Conservation (phyloP, 345 rosid species). For the Noccaea bulbosa region DNA sequence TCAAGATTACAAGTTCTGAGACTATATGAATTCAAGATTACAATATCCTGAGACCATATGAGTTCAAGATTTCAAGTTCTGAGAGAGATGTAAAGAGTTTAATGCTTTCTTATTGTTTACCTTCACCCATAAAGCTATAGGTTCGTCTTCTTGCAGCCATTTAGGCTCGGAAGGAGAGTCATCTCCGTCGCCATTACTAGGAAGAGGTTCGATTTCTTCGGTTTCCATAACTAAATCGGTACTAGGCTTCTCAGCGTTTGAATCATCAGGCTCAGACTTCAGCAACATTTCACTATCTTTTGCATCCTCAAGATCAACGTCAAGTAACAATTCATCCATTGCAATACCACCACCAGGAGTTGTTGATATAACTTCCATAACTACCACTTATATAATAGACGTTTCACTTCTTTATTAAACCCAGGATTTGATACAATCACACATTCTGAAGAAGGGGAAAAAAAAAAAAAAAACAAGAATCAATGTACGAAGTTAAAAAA, state of each 20-base stretch:
- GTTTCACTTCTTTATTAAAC: slow-evolving; percentile 35
- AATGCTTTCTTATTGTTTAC: slow-evolving; percentile 42
- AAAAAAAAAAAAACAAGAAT: neutral
- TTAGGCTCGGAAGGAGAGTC: slow-evolving; percentile 64
- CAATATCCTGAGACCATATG: too few species aligned
- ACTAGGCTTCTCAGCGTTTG: slow-evolving; percentile 47
- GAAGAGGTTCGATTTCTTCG: slow-evolving; percentile 55
- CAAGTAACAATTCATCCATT: slow-evolving; percentile 46
- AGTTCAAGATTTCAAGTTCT: too few species aligned
- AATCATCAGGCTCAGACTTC: slow-evolving; percentile 54
- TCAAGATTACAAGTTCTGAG: too few species aligned
- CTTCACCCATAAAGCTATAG: slow-evolving; percentile 97
- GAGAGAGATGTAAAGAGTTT: too few species aligned
- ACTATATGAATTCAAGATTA: too few species aligned
- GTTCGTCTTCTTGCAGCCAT: slow-evolving; percentile 84
- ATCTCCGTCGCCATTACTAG: slow-evolving; percentile 58
- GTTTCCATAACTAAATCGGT: slow-evolving; percentile 45
- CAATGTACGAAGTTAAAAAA: neutral
- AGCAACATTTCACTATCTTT: slow-evolving; percentile 38
- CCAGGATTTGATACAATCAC: slow-evolving; percentile 12
- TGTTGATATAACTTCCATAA: slow-evolving; percentile 64
- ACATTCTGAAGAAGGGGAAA: slow-evolving; percentile 5
- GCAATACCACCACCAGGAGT: slow-evolving; percentile 39
- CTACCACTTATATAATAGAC: neutral
- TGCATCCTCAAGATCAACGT: slow-evolving; percentile 48